These are phyloP conservation scores for Anthracocystis walkeri DNA, from an alignment of 1,284 basidiomycete species.

Conservation along the genomic window DNA sequence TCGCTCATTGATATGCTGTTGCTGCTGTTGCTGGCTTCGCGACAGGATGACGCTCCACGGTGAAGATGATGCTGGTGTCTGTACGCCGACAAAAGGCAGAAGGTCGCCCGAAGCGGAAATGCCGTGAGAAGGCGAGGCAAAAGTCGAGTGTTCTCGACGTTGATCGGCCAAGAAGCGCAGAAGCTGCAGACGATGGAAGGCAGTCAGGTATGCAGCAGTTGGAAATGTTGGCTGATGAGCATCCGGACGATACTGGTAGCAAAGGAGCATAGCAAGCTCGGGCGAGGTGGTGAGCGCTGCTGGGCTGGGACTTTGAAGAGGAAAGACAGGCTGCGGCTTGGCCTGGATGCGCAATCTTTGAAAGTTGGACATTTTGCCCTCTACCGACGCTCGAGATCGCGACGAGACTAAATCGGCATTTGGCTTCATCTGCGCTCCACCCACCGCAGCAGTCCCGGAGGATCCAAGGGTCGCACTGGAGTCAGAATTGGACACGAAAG, in stretches of 20 bases:
- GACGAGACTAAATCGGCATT: background rate
- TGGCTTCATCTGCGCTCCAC: background rate
- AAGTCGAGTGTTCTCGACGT: slow-evolving; percentile 32
- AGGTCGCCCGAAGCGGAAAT: slow-evolving; percentile 44
- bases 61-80: slow-evolving; percentile 13
- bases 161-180: slow-evolving; percentile 47
- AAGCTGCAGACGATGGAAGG: slow-evolving; percentile 43
- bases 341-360: slow-evolving; percentile 12
- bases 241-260: slow-evolving; percentile 32
- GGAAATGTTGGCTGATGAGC: slow-evolving; percentile 4
- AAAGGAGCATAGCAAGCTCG: slow-evolving; percentile 47
- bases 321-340: slow-evolving; percentile 31
- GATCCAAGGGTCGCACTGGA: background rate
- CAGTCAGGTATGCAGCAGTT: slow-evolving; percentile 31
- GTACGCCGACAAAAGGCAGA: slow-evolving; percentile 42
- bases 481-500: slow-evolving; percentile 1
- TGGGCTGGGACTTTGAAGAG: slow-evolving; percentile 11
- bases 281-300: slow-evolving; percentile 50
- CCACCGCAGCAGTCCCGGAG: background rate
- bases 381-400: slow-evolving; percentile 11
- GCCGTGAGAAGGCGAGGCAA: slow-evolving; percentile 44
- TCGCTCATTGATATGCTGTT: slow-evolving; percentile 16
- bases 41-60: slow-evolving; percentile 35
- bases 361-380: slow-evolving; percentile 15
- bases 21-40: slow-evolving; percentile 29